Conservation (phyloP, 1,284 basidiomycete genomes). For the Sutorius eximius region DNA sequence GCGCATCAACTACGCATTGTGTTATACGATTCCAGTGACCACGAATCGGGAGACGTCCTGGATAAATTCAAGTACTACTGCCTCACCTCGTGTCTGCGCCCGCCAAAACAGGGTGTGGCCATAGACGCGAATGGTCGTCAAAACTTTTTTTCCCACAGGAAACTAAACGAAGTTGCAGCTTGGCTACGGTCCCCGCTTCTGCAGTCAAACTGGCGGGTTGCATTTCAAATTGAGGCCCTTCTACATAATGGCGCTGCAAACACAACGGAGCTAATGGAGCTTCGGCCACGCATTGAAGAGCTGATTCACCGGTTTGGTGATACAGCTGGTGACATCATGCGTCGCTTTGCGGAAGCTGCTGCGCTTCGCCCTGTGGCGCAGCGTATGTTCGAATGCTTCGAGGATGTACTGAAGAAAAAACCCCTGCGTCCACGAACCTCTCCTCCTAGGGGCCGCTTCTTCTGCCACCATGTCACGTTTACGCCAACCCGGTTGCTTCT, state of each 20-base stretch:
- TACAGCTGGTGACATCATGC: slow-evolving; percentile 48
- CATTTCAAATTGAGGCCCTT: slow-evolving; percentile 70
- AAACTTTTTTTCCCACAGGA: slow-evolving; percentile 50
- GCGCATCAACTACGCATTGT: slow-evolving; percentile 65
- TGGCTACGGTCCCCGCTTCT: slow-evolving; percentile 44
- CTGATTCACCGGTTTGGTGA: slow-evolving; percentile 38
- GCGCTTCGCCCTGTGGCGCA: slow-evolving; percentile 42
- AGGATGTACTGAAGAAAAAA: slow-evolving; percentile 34
- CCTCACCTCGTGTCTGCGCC: slow-evolving; percentile 47
- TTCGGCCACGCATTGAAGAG: slow-evolving; percentile 44
- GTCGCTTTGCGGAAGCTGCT: slow-evolving; percentile 49
- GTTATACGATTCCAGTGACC: slow-evolving; percentile 42
- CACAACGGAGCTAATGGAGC: slow-evolving; percentile 50
- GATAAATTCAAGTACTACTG: slow-evolving; percentile 53
- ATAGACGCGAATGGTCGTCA: slow-evolving; percentile 48
- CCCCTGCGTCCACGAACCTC: slow-evolving; percentile 24
- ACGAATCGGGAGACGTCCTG: slow-evolving; percentile 40
- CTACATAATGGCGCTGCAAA: slow-evolving; percentile 59
- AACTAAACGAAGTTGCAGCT: slow-evolving; percentile 44
- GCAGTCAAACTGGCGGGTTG: slow-evolving; percentile 51
- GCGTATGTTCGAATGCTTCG: slow-evolving; percentile 51
- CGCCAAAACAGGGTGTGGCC: slow-evolving; percentile 33
- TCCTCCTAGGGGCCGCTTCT: slow-evolving; percentile 38
- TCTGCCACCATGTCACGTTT: slow-evolving; percentile 65
- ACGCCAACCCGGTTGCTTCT: slow-evolving; percentile 70